Base-by-base conservation (phyloP, 768 basidiomycete genomes). In the Lyophyllum atratum region DNA sequence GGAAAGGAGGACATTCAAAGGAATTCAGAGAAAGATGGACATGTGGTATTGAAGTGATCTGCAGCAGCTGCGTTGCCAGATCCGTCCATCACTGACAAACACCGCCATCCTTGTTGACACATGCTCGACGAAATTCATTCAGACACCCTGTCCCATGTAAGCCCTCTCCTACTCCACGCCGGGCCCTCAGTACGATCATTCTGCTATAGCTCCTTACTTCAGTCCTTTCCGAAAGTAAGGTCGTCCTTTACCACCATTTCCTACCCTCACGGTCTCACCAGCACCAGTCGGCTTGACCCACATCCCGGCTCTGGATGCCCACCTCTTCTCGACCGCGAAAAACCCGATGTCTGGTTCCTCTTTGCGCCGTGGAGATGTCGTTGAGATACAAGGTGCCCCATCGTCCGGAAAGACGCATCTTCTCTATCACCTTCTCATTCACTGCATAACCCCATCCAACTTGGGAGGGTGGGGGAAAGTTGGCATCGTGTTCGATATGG, bases 341-440 rank as follows among this genome's bases (percentile, higher is more conserved):
- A 54, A 49, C 26, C 25, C 45, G 24, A 50, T 49, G 39, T 40
- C 50, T 52, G 49, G 47, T 47, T 53, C 60, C 22, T 63, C 62
- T 19, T 62, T 70, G 45, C 66, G 60, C 65, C 74, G 77, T 45
- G 87, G 87, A 33, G 86, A 92, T 67, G 78, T 90, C 39, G 72
- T 93, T 60, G 87, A 91, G 70, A 77, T 95, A 21, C 87, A 92
- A 70, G 92, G 92, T 1, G 81, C 85, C 2, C 75, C 91, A 4
- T 80, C 78, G 25, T 85, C 87, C 6, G 92, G 90, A 26, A 95
- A 94, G 72, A 87, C 89, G 2, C 87, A 89, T 60, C 72, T 95
- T n/a, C 71, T 92, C 25, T 88, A 88, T 66, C 80, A 83, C 66
- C 69, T 92, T 48, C 68, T 90, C 25, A 70, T 83, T 12, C 78